A percentile compares a stretch with the other conserved stretches of the same genome.
phyloP scores from a whole-genome alignment of 2,329 filamentous ascomycete species.

The Xylaria sp. region DNA sequence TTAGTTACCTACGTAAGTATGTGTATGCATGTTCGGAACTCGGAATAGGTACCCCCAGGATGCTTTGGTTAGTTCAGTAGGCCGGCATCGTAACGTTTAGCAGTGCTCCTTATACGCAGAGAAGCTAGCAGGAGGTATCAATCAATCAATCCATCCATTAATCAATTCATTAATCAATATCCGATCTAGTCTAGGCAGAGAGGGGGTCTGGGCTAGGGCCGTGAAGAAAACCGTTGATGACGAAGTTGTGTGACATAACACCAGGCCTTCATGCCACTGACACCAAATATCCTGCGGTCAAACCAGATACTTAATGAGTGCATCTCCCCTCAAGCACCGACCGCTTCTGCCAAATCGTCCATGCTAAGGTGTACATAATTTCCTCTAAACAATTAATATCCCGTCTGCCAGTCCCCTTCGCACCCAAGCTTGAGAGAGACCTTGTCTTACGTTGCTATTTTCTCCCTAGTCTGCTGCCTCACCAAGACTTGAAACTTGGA shows the following conservation, averaged over 20 bases:
- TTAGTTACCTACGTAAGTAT: too few relatives aligned
- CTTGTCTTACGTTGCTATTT: background rate
- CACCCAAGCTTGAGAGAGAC: background rate
- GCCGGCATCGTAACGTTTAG: too few relatives aligned
- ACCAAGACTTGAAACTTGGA: background rate
- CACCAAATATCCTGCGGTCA: background rate
- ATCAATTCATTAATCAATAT: too few relatives aligned
- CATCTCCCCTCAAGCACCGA: background rate
- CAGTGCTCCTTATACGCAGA: too few relatives aligned
- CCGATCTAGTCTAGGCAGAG: too few relatives aligned
- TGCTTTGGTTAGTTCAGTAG: too few relatives aligned
- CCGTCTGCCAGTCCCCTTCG: background rate
- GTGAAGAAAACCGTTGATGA: conserved; percentile 14
- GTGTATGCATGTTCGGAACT: too few relatives aligned
- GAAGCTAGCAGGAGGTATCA: too few relatives aligned
- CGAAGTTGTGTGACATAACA: conserved; percentile 17
- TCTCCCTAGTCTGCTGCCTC: background rate
- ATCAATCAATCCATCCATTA: too few relatives aligned
- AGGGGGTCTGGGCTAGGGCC: too few relatives aligned
- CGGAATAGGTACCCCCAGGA: too few relatives aligned
- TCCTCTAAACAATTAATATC: background rate
- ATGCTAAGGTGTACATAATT: background rate
- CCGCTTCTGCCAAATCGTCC: background rate
- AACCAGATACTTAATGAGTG: conserved; percentile 11
- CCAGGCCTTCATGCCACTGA: background rate